Evolutionary conservation across 495 filamentous ascomycete species (phyloP).

Genomic region (Lindgomyces ingoldianus): DNA sequence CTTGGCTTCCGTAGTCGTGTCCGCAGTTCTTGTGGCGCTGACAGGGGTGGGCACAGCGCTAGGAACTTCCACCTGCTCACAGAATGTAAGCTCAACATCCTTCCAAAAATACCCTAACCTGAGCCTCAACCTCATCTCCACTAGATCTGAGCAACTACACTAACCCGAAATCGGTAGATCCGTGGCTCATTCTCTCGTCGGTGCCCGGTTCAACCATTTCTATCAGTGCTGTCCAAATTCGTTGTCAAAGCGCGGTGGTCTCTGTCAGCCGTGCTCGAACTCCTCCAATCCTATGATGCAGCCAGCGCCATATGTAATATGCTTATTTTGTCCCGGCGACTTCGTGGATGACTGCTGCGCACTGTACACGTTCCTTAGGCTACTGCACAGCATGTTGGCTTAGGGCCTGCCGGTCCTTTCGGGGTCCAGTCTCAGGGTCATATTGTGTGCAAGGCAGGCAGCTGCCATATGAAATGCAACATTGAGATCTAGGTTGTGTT

Average conservation of each 20-base stretch:
- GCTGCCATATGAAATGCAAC: neutral
- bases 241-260: neutral
- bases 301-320: neutral
- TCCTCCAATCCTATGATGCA: neutral
- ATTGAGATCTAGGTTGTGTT: neutral
- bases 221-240: neutral
- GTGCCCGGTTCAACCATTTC: neutral
- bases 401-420: neutral
- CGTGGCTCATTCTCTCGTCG: conserved; percentile 1
- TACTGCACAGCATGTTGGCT: neutral
- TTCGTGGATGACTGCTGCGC: neutral
- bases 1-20: neutral
- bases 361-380: neutral
- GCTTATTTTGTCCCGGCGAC: neutral
- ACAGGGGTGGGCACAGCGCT: conserved; percentile 3
- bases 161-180: neutral
- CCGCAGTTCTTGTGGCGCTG: too few species aligned
- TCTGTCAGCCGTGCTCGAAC: neutral
- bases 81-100: conserved; percentile 1
- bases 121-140: neutral
- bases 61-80: neutral
- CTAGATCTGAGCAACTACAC: neutral
- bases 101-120: conserved; percentile 11
- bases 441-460: neutral
- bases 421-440: neutral